Evolutionary conservation across 2,329 filamentous ascomycete genomes (phyloP).

Genomic region (Metarhizium anisopliae): DNA sequence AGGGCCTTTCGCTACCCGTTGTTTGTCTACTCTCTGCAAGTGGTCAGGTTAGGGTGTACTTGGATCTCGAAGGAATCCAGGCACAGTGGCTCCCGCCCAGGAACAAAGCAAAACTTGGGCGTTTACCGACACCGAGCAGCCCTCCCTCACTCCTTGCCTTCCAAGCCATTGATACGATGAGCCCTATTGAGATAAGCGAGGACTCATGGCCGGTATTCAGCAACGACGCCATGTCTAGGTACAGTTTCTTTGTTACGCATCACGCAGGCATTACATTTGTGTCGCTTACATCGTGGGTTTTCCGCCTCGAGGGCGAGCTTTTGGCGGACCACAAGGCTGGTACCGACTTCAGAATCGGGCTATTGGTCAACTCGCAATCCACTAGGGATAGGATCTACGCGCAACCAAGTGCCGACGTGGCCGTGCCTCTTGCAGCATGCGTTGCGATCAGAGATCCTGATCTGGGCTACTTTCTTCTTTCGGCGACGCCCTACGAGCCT

Average conservation of each 20-base stretch:
- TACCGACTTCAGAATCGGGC: slow-evolving; percentile 51
- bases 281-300: slow-evolving; percentile 54
- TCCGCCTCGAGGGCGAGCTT: slow-evolving; percentile 53
- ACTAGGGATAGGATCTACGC: slow-evolving; percentile 50
- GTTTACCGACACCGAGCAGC: slow-evolving; percentile 27
- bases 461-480: slow-evolving; percentile 54
- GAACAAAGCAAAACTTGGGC: slow-evolving; percentile 37
- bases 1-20: slow-evolving; percentile 51
- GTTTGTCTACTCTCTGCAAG: slow-evolving; percentile 52
- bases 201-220: slow-evolving; percentile 57
- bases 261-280: slow-evolving; percentile 51
- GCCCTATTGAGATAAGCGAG: slow-evolving; percentile 42
- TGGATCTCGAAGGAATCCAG: slow-evolving; percentile 53
- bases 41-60: slow-evolving; percentile 51
- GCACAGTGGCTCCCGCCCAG: slow-evolving; percentile 58
- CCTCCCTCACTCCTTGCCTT: slow-evolving; percentile 48
- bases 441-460: slow-evolving; percentile 50
- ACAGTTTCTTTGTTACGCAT: slow-evolving; percentile 55
- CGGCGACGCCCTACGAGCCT: slow-evolving; percentile 48
- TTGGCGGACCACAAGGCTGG: slow-evolving; percentile 46
- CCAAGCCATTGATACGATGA: slow-evolving; percentile 53
- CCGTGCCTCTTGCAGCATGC: slow-evolving; percentile 43
- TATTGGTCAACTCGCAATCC: slow-evolving; percentile 50
- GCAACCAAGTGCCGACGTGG: slow-evolving; percentile 36
- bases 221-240: slow-evolving; percentile 50